Evolutionary conservation across 352 stramenopile species (phyloP).

Genomic region (Globisporangium apiculatum): DNA sequence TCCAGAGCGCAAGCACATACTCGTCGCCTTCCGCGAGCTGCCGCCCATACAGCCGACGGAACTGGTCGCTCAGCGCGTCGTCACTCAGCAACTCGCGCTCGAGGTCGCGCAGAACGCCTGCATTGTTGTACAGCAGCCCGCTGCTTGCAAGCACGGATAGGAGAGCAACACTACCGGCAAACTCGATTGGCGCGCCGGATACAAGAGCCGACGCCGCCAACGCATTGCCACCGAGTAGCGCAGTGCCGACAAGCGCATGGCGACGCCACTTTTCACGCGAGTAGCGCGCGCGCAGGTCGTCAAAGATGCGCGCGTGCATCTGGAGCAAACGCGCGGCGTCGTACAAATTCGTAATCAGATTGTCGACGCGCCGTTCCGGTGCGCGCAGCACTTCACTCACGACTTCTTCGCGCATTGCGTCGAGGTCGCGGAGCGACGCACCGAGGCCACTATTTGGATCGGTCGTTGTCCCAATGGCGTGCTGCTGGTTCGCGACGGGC

Average conservation of each 20-base stretch:
- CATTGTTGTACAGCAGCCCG: constrained; percentile 89
- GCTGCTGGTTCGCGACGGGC: constrained; percentile 58
- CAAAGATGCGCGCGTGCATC: constrained; percentile 92
- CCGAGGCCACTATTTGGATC: constrained; percentile 43
- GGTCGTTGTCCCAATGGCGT: constrained; percentile 22
- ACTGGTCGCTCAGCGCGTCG: constrained; percentile 88
- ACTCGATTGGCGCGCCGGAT: constrained; percentile 70
- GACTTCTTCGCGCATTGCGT: constrained; percentile 95
- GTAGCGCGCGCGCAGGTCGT: constrained; percentile 75
- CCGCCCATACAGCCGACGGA: constrained; percentile 90
- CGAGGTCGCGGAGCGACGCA: constrained; percentile 90
- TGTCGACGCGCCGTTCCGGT: constrained; percentile 97
- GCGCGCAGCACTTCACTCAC: constrained; percentile 96
- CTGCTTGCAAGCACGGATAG: constrained; percentile 70
- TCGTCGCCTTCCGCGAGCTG: constrained; percentile 97
- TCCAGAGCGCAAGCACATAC: constrained; percentile 93
- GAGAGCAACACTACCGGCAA: constrained; percentile 74
- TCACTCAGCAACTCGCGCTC: constrained; percentile 83
- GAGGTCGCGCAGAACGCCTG: constrained; percentile 76
- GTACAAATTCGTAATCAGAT: constrained; percentile 99
- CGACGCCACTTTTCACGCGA: constrained; percentile 76
- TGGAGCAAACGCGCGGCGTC: constrained; percentile 88
- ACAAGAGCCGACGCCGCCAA: constrained; percentile 73
- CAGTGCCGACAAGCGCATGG: constrained; percentile 50
- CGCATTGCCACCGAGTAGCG: constrained; percentile 64